A percentile compares a stretch with the other conserved stretches of the same genome.
phyloP scores from a whole-genome alignment of 768 basidiomycete species.

The Russula abietina region DNA sequence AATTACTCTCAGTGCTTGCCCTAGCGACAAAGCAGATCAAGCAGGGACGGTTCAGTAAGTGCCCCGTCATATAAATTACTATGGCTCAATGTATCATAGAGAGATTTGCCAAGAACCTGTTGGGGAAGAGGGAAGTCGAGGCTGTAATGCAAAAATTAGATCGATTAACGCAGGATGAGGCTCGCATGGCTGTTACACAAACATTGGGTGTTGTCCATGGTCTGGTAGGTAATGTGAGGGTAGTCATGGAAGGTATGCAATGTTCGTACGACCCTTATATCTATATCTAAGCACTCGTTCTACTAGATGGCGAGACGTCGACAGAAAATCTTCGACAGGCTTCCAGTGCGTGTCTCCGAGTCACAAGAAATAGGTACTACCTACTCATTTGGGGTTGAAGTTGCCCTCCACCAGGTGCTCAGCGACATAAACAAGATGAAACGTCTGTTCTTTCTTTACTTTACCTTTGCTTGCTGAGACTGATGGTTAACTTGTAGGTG shows the following conservation, averaged over 20 bases:
- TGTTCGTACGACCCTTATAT: neutral
- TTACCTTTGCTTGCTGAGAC: neutral
- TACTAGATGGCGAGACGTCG: neutral
- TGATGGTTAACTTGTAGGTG: neutral
- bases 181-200: neutral
- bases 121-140: neutral
- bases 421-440: conserved; percentile 4
- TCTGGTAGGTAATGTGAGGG: too few species aligned
- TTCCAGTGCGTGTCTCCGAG: too few species aligned
- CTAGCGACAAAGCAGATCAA: conserved; percentile 11
- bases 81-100: neutral
- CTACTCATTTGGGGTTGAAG: neutral
- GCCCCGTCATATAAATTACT: too few species aligned
- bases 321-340: too few species aligned
- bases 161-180: too few species aligned
- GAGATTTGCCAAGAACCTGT: neutral
- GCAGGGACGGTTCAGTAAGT: too few species aligned
- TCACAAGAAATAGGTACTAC: neutral
- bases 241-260: neutral
- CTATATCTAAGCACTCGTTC: neutral
- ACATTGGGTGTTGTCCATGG: neutral
- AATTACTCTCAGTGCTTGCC: conserved; percentile 1
- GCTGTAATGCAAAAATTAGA: too few species aligned
- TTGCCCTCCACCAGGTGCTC: neutral
- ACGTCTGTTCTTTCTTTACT: neutral